Evolutionary conservation across 2,329 filamentous ascomycete species (phyloP), one percentile per base, ranked within the genome.

Genomic region (Penicillium sp.): DNA sequence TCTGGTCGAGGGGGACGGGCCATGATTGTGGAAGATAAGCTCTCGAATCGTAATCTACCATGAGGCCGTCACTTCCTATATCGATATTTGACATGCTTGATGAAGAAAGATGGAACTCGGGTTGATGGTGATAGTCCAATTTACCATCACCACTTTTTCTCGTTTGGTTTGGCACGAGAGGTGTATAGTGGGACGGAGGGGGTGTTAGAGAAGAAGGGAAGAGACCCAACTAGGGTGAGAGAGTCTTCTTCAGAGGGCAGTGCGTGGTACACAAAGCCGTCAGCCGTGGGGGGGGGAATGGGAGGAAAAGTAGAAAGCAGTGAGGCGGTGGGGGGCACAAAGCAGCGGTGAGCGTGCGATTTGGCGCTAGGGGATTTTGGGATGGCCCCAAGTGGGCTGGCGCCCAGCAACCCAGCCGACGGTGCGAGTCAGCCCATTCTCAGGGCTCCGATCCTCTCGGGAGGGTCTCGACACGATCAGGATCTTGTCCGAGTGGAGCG

Each of bases 21-120:
- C 72, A 75, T 53, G 66, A 60, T 53, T 67, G 62, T 50, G 69
- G 65, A 51, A 71, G 65, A 62, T 74, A 76, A 42, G 58, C 65
- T 66, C 72, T 70, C 49, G 72, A 68, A 59, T 75, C 73, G 53
- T 74, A 74, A 47, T 76, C 73, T 54, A 74, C 68, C 55, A 72
- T 65, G 48, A 76, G 67, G 61, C 70, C 73, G 50, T 76, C 71
- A 56, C 58, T 62, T 44, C 67, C 59, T 56, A 75, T 55, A 66
- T 70, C 69, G 55, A 73, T 65, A 64, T 72, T 72, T 55, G 66
- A 71, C 66, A 73, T 73, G 7, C 3, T 32, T 32, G 57, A 57
- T 64, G 54, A 52, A 59, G 48, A 49, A 61, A 52, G 55, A 18
- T 18, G 18, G 18, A 18, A 18, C 18, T 18, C 18, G 18, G 18